Conservation (phyloP, 2,329 filamentous ascomycete species). For the Fusarium humuli region DNA sequence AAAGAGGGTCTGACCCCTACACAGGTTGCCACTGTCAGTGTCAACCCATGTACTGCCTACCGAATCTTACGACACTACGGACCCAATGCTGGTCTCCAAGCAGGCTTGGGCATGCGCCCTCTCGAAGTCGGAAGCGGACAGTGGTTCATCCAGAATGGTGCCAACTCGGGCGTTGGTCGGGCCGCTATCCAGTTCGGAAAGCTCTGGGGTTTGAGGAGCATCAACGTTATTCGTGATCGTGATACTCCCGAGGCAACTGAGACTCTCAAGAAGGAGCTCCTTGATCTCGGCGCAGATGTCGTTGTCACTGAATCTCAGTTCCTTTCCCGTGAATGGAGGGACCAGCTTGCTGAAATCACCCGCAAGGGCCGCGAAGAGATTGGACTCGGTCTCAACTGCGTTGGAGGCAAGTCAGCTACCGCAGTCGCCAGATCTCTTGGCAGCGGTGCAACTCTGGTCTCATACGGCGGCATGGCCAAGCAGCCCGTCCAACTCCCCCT, state of each 20-base stretch:
- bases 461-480: conserved; percentile 95
- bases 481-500: conserved; percentile 86
- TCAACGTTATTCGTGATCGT: conserved; percentile 87
- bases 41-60: conserved; percentile 96
- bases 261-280: conserved; percentile 64
- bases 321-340: conserved; percentile 68
- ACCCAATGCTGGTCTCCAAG: conserved; percentile 57
- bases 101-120: conserved; percentile 59
- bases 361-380: conserved; percentile 77
- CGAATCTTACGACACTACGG: conserved; percentile 89
- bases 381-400: conserved; percentile 88
- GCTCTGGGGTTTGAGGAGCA: conserved; percentile 88
- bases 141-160: conserved; percentile 98
- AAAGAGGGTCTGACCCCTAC: conserved; percentile 76
- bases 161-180: conserved; percentile 91
- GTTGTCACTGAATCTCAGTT: conserved; percentile 69
- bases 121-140: conserved; percentile 69
- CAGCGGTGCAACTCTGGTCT: conserved; percentile 80
- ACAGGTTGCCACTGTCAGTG: conserved; percentile 87
- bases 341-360: conserved; percentile 73
- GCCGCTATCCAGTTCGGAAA: conserved; percentile 89
- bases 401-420: conserved; percentile 87
- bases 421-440: conserved; percentile 80
- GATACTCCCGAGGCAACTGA: conserved; percentile 73
- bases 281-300: conserved; percentile 65